Evolutionary conservation across 805 yeast species (phyloP).

Genomic region (Ogataea kodamae): DNA sequence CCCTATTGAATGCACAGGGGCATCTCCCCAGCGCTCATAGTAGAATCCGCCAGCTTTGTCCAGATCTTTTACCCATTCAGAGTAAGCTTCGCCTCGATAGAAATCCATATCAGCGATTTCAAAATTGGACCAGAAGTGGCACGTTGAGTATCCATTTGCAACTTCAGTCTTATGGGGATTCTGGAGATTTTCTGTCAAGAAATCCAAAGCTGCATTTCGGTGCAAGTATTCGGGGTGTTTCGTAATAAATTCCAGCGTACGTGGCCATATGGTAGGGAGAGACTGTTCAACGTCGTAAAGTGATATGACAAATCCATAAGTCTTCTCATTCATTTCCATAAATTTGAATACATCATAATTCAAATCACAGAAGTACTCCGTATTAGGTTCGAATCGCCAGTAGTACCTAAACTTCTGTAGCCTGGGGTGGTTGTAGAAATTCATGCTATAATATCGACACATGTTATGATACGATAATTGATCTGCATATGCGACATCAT

Average conservation of each 20-base stretch:
- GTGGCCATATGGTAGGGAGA: slow-evolving; percentile 63
- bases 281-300: slow-evolving; percentile 69
- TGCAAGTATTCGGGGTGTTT: slow-evolving; percentile 55
- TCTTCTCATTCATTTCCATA: slow-evolving; percentile 61
- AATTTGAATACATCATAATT: slow-evolving; percentile 77
- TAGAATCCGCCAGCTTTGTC: slow-evolving; percentile 78
- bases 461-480: slow-evolving; percentile 70
- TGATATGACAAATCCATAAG: slow-evolving; percentile 70
- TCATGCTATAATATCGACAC: slow-evolving; percentile 75
- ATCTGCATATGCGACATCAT: slow-evolving; percentile 56
- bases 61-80: slow-evolving; percentile 56
- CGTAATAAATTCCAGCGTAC: slow-evolving; percentile 57
- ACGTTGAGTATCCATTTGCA: slow-evolving; percentile 49
- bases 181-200: slow-evolving; percentile 49
- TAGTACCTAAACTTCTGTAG: slow-evolving; percentile 61
- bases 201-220: slow-evolving; percentile 51
- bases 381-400: slow-evolving; percentile 81
- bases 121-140: slow-evolving; percentile 91
- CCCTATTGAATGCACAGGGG: slow-evolving; percentile 83
- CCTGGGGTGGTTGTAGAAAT: slow-evolving; percentile 61
- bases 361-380: slow-evolving; percentile 62
- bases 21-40: slow-evolving; percentile 94
- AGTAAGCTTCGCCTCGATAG: slow-evolving; percentile 64
- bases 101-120: slow-evolving; percentile 86
- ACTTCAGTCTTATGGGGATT: slow-evolving; percentile 41